Evolutionary conservation across 768 basidiomycete genomes (phyloP), one percentile per base, ranked within the genome.

Genomic region (Auricularia sp.): DNA sequence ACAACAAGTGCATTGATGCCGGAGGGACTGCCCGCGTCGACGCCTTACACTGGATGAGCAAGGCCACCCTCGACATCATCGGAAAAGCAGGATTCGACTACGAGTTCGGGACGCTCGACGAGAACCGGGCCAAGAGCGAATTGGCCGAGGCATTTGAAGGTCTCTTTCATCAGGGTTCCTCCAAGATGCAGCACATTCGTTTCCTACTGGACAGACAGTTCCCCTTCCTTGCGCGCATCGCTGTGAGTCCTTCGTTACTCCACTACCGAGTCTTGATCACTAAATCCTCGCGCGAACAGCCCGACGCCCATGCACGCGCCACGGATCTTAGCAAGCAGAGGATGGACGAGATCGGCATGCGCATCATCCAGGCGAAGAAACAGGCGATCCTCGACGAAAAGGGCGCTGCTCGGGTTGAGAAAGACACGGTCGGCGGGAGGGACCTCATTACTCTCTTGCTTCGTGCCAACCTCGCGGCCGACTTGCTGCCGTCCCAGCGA

Each of bases 361-460:
- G 33, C n/a, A 36, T 64, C 35, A 6, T 64, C 29, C n/a, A 29
- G 51, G 63, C 61, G n/a, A 64, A 64, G 33, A 64, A 64, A 33
- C 4, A 61, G 14, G 33, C 63, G 12, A 34, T 64, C 18, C 36
- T 64, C 11, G 54, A 6, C 16, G 65, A 60, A 62, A 65, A 34
- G 18, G 61, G 76, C 8, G 68, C 67, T 0, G 14, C 8, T 29
- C 5, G 14, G 14, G 8, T 47, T 8, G 51, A 11, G n/a, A 63
- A 54, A 21, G 44, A 29, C 12, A 54, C 34, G 21, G 58, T 71
- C 21, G 58, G 44, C 14, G 77, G 77, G 18, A 79, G 83, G n/a
- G 87, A 88, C 73, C 70, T 90, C 3, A 74, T 89, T 2, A 83
- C 83, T 0, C 68, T 87, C 34, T 75, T 89, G 3, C 75, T 88